These are phyloP conservation scores for Proteromonas lacertae DNA, from an alignment of 352 stramenopile species.

Conservation along the genomic window DNA sequence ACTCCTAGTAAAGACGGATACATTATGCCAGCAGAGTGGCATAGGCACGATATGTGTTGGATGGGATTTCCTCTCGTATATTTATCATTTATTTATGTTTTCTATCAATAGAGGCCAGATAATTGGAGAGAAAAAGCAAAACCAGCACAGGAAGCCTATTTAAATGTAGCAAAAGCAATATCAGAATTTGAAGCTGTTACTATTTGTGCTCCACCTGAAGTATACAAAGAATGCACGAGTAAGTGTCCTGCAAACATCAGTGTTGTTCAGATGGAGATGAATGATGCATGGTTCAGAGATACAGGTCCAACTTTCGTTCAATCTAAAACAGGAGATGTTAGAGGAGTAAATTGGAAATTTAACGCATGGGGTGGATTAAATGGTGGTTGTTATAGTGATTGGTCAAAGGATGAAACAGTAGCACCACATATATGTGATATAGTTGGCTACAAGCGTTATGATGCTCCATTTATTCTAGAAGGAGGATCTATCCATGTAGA, in stretches of 20 bases:
- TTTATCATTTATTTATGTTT: too few species aligned
- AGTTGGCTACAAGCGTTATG: too few species aligned
- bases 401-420: too few species aligned
- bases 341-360: conserved; percentile 20
- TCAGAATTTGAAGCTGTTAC: conserved; percentile 10
- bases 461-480: too few species aligned
- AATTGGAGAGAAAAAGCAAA: conserved; percentile 8
- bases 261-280: conserved; percentile 6
- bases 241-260: conserved; percentile 4
- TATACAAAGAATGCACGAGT: conserved; percentile 1
- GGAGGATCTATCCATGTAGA: too few species aligned
- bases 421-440: too few species aligned
- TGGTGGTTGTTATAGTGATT: conserved; percentile 13
- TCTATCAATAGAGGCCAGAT: conserved; percentile 3
- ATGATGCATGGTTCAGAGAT: conserved; percentile 23
- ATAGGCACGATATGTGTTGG: too few species aligned
- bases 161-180: conserved; percentile 9
- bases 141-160: conserved; percentile 8
- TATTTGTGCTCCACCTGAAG: conserved; percentile 5
- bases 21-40: too few species aligned
- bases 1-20: too few species aligned
- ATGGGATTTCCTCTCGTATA: too few species aligned
- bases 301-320: conserved; percentile 15
- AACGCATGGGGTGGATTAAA: conserved; percentile 20
- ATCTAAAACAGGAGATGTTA: conserved; percentile 1